These are phyloP conservation scores for Suaeda aralocaspica DNA, from an alignment of 148 eudicot genomes.

Conservation along the genomic window DNA sequence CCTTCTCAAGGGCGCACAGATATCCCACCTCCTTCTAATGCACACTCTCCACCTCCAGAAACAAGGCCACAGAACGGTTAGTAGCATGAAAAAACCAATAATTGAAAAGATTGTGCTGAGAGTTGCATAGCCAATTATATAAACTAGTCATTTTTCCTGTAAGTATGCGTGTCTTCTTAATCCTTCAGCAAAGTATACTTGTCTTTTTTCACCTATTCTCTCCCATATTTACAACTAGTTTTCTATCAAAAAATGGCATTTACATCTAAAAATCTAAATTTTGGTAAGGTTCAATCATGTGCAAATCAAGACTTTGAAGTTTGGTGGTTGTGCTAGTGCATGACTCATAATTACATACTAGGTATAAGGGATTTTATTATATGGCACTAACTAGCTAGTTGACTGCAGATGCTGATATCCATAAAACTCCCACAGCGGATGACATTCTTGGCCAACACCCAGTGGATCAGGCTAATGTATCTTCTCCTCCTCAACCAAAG, in stretches of 20 bases:
- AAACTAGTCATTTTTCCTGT: neutral
- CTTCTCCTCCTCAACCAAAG: conserved; percentile 36
- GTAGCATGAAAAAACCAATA: conserved; percentile 17
- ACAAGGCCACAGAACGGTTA: conserved; percentile 48
- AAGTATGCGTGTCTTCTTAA: neutral
- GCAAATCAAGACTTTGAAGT: neutral
- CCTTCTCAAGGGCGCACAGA: conserved; percentile 41
- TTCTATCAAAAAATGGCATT: too few relatives aligned
- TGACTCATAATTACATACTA: neutral
- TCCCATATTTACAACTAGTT: too few relatives aligned
- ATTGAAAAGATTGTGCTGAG: neutral
- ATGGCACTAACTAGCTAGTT: neutral
- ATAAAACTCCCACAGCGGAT: conserved; percentile 32
- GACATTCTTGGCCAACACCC: conserved; percentile 40
- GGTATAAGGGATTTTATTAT: neutral
- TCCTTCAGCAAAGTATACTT: neutral
- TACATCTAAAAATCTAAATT: too few relatives aligned
- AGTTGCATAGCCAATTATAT: too few relatives aligned
- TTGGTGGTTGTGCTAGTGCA: neutral
- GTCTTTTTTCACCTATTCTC: neutral
- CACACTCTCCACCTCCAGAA: conserved; percentile 61
- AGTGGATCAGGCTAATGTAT: conserved; percentile 38
- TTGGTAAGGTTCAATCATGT: neutral
- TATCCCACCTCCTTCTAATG: conserved; percentile 40
- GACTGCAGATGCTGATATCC: conserved; percentile 13